Percentiles rank a stretch among this genome's conserved stretches.
phyloP scores from a whole-genome alignment of 164 flowering plant species.

The Paratinospora sagittata region DNA sequence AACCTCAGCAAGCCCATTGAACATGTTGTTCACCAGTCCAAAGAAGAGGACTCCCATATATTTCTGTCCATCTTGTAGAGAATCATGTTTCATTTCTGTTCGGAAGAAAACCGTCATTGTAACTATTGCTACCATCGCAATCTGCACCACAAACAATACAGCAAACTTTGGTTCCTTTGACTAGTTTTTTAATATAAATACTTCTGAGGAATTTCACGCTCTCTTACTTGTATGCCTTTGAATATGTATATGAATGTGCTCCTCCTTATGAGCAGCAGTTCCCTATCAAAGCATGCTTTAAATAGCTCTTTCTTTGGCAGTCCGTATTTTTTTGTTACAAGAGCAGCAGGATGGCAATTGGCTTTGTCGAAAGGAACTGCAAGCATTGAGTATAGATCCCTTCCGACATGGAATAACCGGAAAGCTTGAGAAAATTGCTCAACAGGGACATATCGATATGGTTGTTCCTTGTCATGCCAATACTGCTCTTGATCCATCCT shows the following conservation, averaged over 20 bases:
- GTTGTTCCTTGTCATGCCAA: constrained; percentile 27
- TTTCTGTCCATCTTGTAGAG: constrained; percentile 24
- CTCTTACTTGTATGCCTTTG: constrained; percentile 41
- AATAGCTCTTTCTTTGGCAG: constrained; percentile 41
- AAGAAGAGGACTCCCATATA: constrained; percentile 36
- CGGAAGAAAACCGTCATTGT: constrained; percentile 42
- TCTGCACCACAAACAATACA: constrained; percentile 25
- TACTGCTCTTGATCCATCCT: constrained; percentile 46
- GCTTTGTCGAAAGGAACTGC: constrained; percentile 24
- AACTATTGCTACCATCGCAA: constrained; percentile 25
- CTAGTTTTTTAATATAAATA: background rate
- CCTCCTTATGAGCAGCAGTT: constrained; percentile 55
- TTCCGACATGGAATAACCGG: constrained; percentile 32
- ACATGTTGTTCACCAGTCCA: constrained; percentile 27
- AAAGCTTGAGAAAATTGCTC: constrained; percentile 30
- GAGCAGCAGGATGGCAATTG: constrained; percentile 35
- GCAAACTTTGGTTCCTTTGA: background rate
- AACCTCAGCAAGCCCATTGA: constrained; percentile 36
- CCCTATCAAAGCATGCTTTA: constrained; percentile 44
- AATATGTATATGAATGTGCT: constrained; percentile 51
- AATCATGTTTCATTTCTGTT: constrained; percentile 31
- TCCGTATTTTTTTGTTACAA: constrained; percentile 43
- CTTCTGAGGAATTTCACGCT: background rate
- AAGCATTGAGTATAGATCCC: constrained; percentile 17
- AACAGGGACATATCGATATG: constrained; percentile 27